These are phyloP conservation scores for Phyllosticta capitalensis DNA, from an alignment of 2,329 filamentous ascomycete species.

Conservation along the genomic window DNA sequence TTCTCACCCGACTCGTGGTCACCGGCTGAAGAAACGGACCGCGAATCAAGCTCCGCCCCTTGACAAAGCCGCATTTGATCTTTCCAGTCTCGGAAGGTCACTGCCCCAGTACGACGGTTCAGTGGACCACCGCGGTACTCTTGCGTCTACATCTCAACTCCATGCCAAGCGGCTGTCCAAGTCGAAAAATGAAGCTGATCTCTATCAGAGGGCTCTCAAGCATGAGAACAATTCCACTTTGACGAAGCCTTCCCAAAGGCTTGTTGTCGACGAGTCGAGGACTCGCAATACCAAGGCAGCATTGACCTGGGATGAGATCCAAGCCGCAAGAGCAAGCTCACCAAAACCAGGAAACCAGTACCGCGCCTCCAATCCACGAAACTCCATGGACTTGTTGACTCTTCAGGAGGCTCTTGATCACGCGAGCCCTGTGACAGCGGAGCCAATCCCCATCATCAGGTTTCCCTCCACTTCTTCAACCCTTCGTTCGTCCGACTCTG, in stretches of 20 bases:
- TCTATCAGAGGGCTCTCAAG: not conserved
- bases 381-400: slow-evolving; percentile 1
- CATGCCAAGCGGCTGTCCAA: no score
- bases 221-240: not conserved
- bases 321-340: not conserved
- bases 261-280: not conserved
- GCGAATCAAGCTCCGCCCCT: not conserved
- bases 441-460: slow-evolving; percentile 3
- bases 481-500: not conserved
- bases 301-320: not conserved
- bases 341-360: not conserved
- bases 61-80: not conserved
- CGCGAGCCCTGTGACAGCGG: not conserved
- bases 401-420: not conserved
- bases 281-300: not conserved
- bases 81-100: not conserved
- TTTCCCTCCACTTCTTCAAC: slow-evolving; percentile 2
- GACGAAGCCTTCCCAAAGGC: not conserved
- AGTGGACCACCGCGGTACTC: not conserved
- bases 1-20: not conserved
- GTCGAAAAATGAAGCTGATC: not conserved
- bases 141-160: not conserved
- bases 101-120: not conserved
- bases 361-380: slow-evolving; percentile 1
- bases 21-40: not conserved